Evolutionary conservation across 495 filamentous ascomycete genomes (phyloP).

Genomic region (Aspergillus heteromorphus): DNA sequence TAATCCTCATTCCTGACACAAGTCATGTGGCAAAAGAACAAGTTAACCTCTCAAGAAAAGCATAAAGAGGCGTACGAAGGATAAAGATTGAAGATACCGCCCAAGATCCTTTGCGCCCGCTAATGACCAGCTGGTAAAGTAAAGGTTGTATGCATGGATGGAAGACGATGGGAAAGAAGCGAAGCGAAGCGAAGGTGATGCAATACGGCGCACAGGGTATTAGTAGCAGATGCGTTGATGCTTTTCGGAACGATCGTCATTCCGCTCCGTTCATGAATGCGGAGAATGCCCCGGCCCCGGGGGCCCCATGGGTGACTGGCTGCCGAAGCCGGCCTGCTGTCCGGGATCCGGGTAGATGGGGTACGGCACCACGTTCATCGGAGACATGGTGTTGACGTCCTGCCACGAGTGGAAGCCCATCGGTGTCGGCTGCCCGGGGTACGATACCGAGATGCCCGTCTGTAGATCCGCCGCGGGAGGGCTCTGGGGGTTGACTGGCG

Average conservation of each 20-base stretch:
- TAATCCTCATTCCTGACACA: no score
- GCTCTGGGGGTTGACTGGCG: conserved; percentile 22
- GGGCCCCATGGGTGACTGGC: conserved; percentile 35
- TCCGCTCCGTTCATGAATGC: neutral
- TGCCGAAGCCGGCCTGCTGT: conserved; percentile 27
- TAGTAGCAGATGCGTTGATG: conserved; percentile 9
- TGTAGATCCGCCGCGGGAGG: conserved; percentile 29
- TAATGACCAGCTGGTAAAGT: conserved; percentile 39
- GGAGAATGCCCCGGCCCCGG: conserved; percentile 25
- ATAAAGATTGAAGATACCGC: conserved; percentile 35
- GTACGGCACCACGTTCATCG: conserved; percentile 35
- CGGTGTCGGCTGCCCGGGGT: conserved; percentile 25
- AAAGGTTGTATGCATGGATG: conserved; percentile 20
- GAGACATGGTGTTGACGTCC: conserved; percentile 31
- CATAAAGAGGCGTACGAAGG: conserved; percentile 7
- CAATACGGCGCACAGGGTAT: conserved; percentile 27
- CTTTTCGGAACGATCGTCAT: conserved; percentile 3
- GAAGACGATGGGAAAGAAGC: conserved; percentile 17
- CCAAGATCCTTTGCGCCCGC: conserved; percentile 38
- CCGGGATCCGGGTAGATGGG: conserved; percentile 32
- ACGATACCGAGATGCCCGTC: conserved; percentile 27
- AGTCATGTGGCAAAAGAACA: no score
- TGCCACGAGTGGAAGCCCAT: conserved; percentile 38
- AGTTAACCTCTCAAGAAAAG: no score
- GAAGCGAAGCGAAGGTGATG: conserved; percentile 12